Evolutionary conservation across 352 stramenopile species (phyloP), one percentile per base, ranked within the genome.

Genomic region (Pythium folliculosum): DNA sequence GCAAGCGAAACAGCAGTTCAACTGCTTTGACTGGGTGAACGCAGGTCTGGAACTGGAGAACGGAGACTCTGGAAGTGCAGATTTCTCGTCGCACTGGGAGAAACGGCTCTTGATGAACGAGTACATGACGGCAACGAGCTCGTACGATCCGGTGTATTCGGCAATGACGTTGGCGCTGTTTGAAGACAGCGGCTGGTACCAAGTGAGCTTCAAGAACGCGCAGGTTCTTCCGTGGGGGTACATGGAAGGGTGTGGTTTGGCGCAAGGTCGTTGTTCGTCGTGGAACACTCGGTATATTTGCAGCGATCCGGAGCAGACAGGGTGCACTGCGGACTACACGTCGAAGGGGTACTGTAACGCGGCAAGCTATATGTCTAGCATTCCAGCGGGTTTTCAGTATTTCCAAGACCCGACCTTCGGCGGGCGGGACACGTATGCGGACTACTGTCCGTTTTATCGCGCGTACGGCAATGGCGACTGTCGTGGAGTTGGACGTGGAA

Each of bases 391-490:
- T 3, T 95, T 92, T 44, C 85, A 94, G 72, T 95, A 95, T 62
- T 95, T 95, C 52, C 60, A 83, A 32, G 77, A 94, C 51, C 71
- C 77, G 3, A 55, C 43, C 13, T 76, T 91, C 19, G 84, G 83
- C 1, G 86, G 86, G 1, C 71, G 75, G 21, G 83, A 92, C 54
- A 74, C 80, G 17, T 94, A 81, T 47, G 76, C 82, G 0, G 88
- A 95, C 71, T 94, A 92, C 68, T 95, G 88, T 61, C 86, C 88
- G 30, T 89, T 91, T 58, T 94, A 90, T 58, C 75, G 77, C 2
- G 82, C 75, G 7, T 94, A 91, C 61, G 90, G 80, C 65, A 94
- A 92, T 48, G 86, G 86, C 2, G 88, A 92, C 51, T 95, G 88
- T 45, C 76, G 78, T 21, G 76, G 81, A 7, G 84, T 89, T 60